Base-by-base conservation (phyloP, 768 basidiomycete species). In the Suillus decipiens region DNA sequence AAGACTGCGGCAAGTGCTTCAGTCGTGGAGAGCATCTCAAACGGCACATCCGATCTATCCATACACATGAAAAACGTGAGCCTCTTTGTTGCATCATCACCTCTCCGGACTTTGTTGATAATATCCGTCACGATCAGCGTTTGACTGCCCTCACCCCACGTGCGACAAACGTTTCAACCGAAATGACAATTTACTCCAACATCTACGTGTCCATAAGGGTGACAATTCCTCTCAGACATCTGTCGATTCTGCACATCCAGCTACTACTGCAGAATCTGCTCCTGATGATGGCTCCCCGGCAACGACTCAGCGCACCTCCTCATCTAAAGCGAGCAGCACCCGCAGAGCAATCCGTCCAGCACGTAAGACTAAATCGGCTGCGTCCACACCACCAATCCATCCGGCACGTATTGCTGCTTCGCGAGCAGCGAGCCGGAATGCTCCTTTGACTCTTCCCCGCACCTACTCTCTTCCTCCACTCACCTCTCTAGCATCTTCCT, bases 181-280 rank as follows among this genome's bases (percentile, higher is more conserved):
- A 64, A 88, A 89, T 67, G 91, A 93, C 71, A 93, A 93, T 73
- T 83, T 93, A 39, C 80, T 89, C 54, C 91, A 93, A 74, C 91
- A 93, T 69, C 76, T 89, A 72, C 86, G 88, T 68, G 87, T 91
- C 19, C 90, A 92, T 75, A 81, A 83, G 63, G 75, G 75, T 47
- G 74, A 75, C 61, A 75, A 56, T 56, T 75, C 74, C 54, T 75
- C 74, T 31, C 74, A 75, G 65, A 75, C 74, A 0, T 75, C 74
- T 22, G 55, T 72, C 39, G 74, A 75, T 62, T 75, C 74, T 31
- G 61, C 66, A 3, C 41, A 71, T 42, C 72, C 72, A 37, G 66
- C 60, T 34, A 50, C 70, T 9, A 66, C 67, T 36, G 75, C 76
- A 28, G 75, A 75, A 37, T 61, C 60, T 5, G 19, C 61, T 2